Percentiles rank a stretch among this genome's conserved stretches.
phyloP scores from a whole-genome alignment of 2,329 filamentous ascomycete species.

The Dactylella cylindrospora region DNA sequence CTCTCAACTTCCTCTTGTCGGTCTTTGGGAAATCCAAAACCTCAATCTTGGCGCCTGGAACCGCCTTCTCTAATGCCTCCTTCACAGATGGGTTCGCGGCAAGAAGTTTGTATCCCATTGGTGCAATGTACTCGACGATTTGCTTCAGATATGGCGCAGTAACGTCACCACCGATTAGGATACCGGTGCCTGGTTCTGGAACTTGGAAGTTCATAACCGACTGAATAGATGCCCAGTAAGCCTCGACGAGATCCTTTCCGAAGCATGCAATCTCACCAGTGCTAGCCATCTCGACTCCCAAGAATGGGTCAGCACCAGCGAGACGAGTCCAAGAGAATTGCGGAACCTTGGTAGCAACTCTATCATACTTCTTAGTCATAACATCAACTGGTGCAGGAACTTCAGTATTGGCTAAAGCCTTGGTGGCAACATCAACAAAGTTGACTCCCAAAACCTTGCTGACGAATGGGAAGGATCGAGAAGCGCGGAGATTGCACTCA shows the following conservation, averaged over 20 bases:
- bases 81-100: constrained; percentile 82
- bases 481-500: constrained; percentile 96
- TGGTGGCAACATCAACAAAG: constrained; percentile 94
- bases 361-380: constrained; percentile 86
- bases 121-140: constrained; percentile 82
- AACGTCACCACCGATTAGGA: constrained; percentile 87
- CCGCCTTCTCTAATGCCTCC: constrained; percentile 74
- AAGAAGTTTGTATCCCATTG: constrained; percentile 91
- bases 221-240: constrained; percentile 95
- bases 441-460: constrained; percentile 95
- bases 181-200: constrained; percentile 88
- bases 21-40: constrained; percentile 96
- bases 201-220: constrained; percentile 99
- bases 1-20: constrained; percentile 89
- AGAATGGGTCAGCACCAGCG: constrained; percentile 92
- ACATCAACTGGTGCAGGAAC: constrained; percentile 83
- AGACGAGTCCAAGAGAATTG: constrained; percentile 99
- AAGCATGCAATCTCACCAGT: constrained; percentile 99
- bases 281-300: constrained; percentile 95
- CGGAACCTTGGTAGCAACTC: constrained; percentile 94
- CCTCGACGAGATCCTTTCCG: constrained; percentile 90
- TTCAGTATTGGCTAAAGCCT: constrained; percentile 80
- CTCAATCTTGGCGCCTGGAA: constrained; percentile 66
- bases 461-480: constrained; percentile 96
- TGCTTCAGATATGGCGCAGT: constrained; percentile 70